Conservation (phyloP, 2,329 filamentous ascomycete species). For the Nemania sp. region DNA sequence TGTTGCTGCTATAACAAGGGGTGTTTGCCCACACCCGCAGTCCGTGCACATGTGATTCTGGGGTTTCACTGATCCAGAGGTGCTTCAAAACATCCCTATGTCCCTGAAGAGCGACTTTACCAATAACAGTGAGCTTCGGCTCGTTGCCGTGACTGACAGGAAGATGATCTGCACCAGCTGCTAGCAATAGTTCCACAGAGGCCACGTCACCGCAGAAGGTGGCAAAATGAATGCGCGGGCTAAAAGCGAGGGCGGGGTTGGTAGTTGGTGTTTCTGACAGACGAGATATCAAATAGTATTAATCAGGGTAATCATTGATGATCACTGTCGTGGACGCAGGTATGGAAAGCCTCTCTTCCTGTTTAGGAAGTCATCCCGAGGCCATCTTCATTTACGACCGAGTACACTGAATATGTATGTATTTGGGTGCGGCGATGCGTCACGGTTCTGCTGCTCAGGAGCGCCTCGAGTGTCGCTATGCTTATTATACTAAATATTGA, state of each 20-base stretch:
- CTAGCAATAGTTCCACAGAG: slow-evolving; percentile 1
- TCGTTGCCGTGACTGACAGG: neutral
- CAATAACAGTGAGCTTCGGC: slow-evolving; percentile 4
- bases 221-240: slow-evolving; percentile 3
- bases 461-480: too few relatives aligned
- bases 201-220: neutral
- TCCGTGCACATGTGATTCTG: neutral
- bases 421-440: too few relatives aligned
- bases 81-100: slow-evolving; percentile 1
- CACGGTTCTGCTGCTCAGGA: too few relatives aligned
- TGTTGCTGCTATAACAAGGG: slow-evolving; percentile 4
- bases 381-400: slow-evolving; percentile 4
- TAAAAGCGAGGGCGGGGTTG: slow-evolving; percentile 2
- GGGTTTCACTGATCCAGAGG: slow-evolving; percentile 2
- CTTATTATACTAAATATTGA: too few relatives aligned
- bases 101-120: slow-evolving; percentile 4
- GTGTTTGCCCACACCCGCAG: slow-evolving; percentile 4
- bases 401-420: neutral
- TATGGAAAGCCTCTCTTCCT: slow-evolving; percentile 1
- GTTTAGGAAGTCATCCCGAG: slow-evolving; percentile 2
- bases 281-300: neutral
- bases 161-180: slow-evolving; percentile 3
- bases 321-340: slow-evolving; percentile 2
- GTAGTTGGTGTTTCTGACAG: slow-evolving; percentile 2
- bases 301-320: slow-evolving; percentile 1